A percentile compares a stretch with the other conserved stretches of the same genome.
phyloP scores from a whole-genome alignment of 108 stramenopile genomes.

The Halocafeteria seosinensis region DNA sequence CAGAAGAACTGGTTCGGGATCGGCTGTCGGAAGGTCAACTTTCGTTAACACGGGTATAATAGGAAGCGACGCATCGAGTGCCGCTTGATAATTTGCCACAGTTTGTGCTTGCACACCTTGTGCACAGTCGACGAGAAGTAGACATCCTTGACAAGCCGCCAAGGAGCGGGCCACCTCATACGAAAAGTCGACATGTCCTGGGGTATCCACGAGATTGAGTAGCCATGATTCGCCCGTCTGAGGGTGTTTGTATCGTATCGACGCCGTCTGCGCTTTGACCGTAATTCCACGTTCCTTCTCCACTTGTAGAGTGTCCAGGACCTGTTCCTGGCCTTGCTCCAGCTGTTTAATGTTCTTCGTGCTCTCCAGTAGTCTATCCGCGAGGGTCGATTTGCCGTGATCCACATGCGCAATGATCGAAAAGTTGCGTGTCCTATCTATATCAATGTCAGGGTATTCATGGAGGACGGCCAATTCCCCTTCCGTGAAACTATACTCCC shows the following conservation, averaged over 20 bases:
- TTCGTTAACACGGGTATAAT: slow-evolving; percentile 95
- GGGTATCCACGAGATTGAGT: slow-evolving; percentile 61
- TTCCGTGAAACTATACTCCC: too few relatives aligned
- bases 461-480: background rate
- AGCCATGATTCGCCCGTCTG: slow-evolving; percentile 62
- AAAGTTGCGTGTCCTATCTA: slow-evolving; percentile 69
- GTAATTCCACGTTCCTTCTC: slow-evolving; percentile 96
- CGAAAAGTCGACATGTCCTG: slow-evolving; percentile 84
- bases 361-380: slow-evolving; percentile 75
- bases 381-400: slow-evolving; percentile 88
- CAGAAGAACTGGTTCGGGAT: slow-evolving; percentile 68
- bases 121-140: slow-evolving; percentile 86
- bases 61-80: slow-evolving; percentile 82
- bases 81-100: slow-evolving; percentile 86
- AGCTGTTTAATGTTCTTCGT: slow-evolving; percentile 26
- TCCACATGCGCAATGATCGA: slow-evolving; percentile 88
- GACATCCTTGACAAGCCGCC: slow-evolving; percentile 93
- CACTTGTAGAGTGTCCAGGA: slow-evolving; percentile 87
- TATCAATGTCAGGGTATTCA: background rate
- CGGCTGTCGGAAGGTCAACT: slow-evolving; percentile 90
- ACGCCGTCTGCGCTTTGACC: slow-evolving; percentile 88
- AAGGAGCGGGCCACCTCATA: slow-evolving; percentile 88
- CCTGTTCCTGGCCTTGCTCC: slow-evolving; percentile 37
- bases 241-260: slow-evolving; percentile 43
- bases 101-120: slow-evolving; percentile 99